Evolutionary conservation across 371 early-diverging fungal species (phyloP), one percentile per base, ranked within the genome.

Genomic region (Mucor ambiguus): DNA sequence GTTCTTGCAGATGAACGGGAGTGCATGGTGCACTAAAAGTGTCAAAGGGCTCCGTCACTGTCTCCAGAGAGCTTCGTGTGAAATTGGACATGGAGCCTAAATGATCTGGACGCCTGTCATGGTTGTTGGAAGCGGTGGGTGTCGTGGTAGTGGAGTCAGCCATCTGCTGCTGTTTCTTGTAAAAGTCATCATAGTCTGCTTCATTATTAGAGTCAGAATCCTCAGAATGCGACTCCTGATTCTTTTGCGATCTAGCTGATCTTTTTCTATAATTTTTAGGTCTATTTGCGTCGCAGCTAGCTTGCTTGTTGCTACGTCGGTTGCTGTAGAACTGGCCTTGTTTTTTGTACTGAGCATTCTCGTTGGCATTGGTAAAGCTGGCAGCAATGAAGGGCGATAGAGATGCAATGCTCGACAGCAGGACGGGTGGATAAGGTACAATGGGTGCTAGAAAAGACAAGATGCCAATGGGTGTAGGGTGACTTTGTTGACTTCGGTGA

Each of bases 391-490:
- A 89, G 16, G 89, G 87, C 10, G 81, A 72, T 0, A 89, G 68
- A 6, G 80, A 77, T 4, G 70, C 68, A 16, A 89, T 58, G 48
- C 83, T 76, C 7, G 79, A 69, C 22, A 85, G 61, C n/a, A 86
- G 69, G 11, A 80, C 77, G 18, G 81, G 74, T 11, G 89, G 87
- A 61, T 85, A 89, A 22, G 89, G 89, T 26, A 86, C 81, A 37
- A 85, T 78, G 12, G 83, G 83, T 1, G 89, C 83, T 7, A 89
- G 72, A 33, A 89, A 82, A 1, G 89, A 89, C 4, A 89, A 60
- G 38, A 89, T 86, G 8, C 85, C 89, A 18, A 87, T 77, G 1
- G 89, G 87, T 54, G 84, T 73, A 18, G 82, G 81, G 10, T 75
- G 67, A 24, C 57, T 66, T 28, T 68, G 72, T 14, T 60, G 52